Conservation (phyloP, 352 stramenopile species). For the Phytophthora kernoviae region DNA sequence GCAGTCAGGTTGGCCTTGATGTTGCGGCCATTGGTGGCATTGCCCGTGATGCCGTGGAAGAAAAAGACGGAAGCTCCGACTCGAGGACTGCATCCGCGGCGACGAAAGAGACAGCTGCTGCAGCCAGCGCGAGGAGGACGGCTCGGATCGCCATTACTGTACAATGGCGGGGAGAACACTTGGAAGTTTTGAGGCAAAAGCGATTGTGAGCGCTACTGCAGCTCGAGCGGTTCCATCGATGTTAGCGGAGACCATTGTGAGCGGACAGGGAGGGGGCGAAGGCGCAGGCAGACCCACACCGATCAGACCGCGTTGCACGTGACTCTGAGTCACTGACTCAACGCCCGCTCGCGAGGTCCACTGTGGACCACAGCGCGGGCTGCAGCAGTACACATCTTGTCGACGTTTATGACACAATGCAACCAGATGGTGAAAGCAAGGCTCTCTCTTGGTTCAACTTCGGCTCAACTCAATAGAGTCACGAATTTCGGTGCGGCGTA, state of each 20-base stretch:
- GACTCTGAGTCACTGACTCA: neutral
- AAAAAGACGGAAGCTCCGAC: conserved; percentile 48
- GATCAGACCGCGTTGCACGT: conserved; percentile 9
- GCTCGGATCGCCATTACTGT: conserved; percentile 18
- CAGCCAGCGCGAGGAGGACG: conserved; percentile 17
- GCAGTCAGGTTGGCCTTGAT: conserved; percentile 40
- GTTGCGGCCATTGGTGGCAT: conserved; percentile 29
- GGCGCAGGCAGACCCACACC: neutral
- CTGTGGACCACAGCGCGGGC: neutral
- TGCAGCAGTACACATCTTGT: neutral
- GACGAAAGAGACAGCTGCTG: conserved; percentile 1
- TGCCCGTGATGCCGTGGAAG: conserved; percentile 50
- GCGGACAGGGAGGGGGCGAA: no score
- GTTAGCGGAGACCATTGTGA: conserved; percentile 12
- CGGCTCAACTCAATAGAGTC: no score
- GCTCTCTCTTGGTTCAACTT: no score
- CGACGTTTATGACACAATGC: neutral
- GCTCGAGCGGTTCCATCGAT: conserved; percentile 1
- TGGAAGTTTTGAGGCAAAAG: conserved; percentile 15
- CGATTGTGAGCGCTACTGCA: conserved; percentile 4
- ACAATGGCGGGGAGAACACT: conserved; percentile 9
- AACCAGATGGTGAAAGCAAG: neutral
- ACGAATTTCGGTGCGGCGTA: no score
- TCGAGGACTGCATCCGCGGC: conserved; percentile 8
- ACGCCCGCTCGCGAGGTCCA: conserved; percentile 9